A percentile compares a stretch with the other conserved stretches of the same genome.
phyloP scores from a whole-genome alignment of 2,329 filamentous ascomycete genomes.

The Penicillium sp. region DNA sequence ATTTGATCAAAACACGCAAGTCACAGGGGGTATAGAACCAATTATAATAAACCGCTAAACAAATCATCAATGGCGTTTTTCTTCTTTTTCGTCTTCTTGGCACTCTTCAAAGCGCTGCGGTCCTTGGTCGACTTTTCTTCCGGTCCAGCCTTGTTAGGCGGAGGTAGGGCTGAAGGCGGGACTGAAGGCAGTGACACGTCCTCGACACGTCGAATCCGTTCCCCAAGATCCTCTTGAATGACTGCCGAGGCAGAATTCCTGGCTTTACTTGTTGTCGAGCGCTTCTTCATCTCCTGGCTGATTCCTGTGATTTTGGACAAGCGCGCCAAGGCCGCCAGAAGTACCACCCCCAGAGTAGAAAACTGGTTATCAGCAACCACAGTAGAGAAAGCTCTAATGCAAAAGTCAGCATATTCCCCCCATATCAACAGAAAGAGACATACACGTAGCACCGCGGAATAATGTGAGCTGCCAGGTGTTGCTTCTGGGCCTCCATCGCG shows the following conservation, averaged over 20 bases:
- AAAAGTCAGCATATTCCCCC: constrained; percentile 8
- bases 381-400: constrained; percentile 60
- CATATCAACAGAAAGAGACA: constrained; percentile 13
- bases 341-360: constrained; percentile 68
- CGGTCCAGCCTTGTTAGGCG: constrained; percentile 1
- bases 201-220: constrained; percentile 23
- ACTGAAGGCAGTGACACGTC: neutral
- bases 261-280: neutral
- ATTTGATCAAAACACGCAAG: neutral
- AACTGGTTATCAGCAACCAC: constrained; percentile 72
- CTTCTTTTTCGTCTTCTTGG: constrained; percentile 52
- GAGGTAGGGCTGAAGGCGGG: neutral
- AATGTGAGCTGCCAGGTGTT: constrained; percentile 36
- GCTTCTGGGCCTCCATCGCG: constrained; percentile 21
- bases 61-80: constrained; percentile 72
- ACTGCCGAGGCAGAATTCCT: constrained; percentile 1
- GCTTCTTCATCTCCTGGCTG: constrained; percentile 25
- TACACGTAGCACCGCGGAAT: constrained; percentile 47
- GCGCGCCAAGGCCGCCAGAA: constrained; percentile 66
- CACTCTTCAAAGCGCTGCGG: neutral
- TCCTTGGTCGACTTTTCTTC: constrained; percentile 10
- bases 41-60: constrained; percentile 60
- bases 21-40: constrained; percentile 25
- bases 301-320: constrained; percentile 50
- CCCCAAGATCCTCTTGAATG: constrained; percentile 26